Percentiles rank a stretch among this genome's conserved stretches.
Evolutionary conservation across 192 early-diverging fungal species (phyloP).

Genomic region (Entomortierella parvispora): DNA sequence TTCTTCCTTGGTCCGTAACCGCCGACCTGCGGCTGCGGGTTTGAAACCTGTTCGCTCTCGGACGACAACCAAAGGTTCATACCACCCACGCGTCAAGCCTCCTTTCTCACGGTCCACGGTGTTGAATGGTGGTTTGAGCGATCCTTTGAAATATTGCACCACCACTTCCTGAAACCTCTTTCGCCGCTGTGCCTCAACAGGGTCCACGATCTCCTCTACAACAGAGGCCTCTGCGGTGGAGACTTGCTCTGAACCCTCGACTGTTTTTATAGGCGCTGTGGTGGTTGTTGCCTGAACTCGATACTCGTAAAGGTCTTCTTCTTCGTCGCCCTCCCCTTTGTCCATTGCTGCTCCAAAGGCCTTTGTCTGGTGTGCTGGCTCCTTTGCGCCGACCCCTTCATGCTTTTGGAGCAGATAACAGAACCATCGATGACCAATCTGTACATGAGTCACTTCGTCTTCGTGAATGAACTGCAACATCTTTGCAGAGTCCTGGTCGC

Average conservation of each 20-base stretch:
- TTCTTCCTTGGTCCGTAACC: conserved; percentile 22
- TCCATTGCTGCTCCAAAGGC: conserved; percentile 1
- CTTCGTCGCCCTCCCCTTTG: conserved; percentile 11
- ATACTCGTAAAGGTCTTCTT: conserved; percentile 36
- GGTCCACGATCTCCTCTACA: conserved; percentile 34
- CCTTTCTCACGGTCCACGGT: conserved; percentile 64
- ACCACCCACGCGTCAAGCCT: conserved; percentile 62
- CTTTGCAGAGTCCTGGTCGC: conserved; percentile 62
- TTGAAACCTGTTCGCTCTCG: conserved; percentile 46
- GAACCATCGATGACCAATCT: conserved; percentile 71
- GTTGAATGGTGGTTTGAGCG: conserved; percentile 76
- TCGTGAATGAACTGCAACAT: conserved; percentile 67
- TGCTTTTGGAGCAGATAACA: conserved; percentile 54
- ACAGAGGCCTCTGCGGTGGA: not conserved
- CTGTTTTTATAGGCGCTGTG: conserved; percentile 37
- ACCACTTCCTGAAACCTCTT: conserved; percentile 51
- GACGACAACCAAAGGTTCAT: conserved; percentile 49
- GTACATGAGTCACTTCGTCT: conserved; percentile 56
- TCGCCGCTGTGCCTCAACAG: conserved; percentile 32
- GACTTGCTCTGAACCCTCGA: not conserved
- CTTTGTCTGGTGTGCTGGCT: not conserved
- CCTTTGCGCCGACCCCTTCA: conserved; percentile 17
- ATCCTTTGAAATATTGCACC: conserved; percentile 60
- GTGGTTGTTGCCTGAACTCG: no score
- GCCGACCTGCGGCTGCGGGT: conserved; percentile 24